Conservation (phyloP, 1,284 basidiomycete species). For the Cutaneotrichosporon spelunceum region DNA sequence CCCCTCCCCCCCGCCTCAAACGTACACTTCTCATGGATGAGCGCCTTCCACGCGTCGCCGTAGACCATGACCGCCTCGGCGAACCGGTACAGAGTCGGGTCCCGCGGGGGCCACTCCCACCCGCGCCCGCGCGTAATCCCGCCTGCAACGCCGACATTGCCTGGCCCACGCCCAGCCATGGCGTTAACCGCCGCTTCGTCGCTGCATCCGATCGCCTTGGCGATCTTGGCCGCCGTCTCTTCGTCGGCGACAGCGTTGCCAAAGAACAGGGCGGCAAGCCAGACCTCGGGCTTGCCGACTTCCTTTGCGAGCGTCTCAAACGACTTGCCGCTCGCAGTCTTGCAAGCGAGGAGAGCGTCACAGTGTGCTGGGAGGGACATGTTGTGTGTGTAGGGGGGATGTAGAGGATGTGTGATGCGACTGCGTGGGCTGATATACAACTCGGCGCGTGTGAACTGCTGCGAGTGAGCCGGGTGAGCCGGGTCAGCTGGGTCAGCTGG, state of each 20-base stretch:
- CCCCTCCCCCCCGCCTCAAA: slow-evolving; percentile 45
- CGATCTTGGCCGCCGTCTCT: slow-evolving; percentile 65
- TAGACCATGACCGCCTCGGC: slow-evolving; percentile 83
- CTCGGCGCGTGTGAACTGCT: no score
- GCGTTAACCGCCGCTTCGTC: slow-evolving; percentile 46
- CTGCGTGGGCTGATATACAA: not conserved
- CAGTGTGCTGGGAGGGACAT: slow-evolving; percentile 32
- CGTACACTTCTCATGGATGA: slow-evolving; percentile 71
- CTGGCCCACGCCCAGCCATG: slow-evolving; percentile 27
- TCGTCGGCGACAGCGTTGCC: slow-evolving; percentile 71
- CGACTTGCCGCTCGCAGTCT: slow-evolving; percentile 58
- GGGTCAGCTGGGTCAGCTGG: no score
- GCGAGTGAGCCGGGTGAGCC: no score
- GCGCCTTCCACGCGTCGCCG: slow-evolving; percentile 60
- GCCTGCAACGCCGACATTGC: slow-evolving; percentile 33
- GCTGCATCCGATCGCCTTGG: slow-evolving; percentile 63
- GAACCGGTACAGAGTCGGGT: slow-evolving; percentile 78
- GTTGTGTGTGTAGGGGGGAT: not conserved
- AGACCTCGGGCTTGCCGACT: slow-evolving; percentile 76
- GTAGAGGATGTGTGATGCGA: not conserved
- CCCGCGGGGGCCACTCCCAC: slow-evolving; percentile 52
- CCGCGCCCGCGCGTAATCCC: slow-evolving; percentile 37
- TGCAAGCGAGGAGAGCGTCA: slow-evolving; percentile 29
- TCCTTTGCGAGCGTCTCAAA: slow-evolving; percentile 69
- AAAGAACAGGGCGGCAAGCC: slow-evolving; percentile 83